Conservation (phyloP, 257 asterid genomes). For the Cinchona pubescens region DNA sequence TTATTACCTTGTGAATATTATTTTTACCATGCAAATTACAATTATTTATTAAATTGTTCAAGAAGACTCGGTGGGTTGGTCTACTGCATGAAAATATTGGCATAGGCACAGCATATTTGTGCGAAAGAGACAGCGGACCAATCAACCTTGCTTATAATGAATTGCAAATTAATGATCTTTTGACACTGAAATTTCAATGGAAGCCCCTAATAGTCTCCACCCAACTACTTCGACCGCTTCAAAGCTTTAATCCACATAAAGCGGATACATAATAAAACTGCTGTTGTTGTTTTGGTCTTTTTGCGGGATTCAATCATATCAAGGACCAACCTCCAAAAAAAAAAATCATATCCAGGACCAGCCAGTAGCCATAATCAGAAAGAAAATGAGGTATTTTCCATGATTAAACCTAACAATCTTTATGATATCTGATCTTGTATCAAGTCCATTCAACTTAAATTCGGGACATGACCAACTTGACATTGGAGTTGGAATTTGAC, state of each 20-base stretch:
- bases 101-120: neutral
- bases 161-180: neutral
- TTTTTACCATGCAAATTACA: neutral
- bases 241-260: neutral
- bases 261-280: neutral
- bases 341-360: neutral
- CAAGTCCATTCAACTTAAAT: too few relatives aligned
- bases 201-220: neutral
- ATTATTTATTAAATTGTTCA: neutral
- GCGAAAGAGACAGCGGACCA: neutral
- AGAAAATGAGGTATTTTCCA: neutral
- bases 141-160: neutral
- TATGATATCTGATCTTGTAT: too few relatives aligned
- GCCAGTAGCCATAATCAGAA: neutral
- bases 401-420: neutral
- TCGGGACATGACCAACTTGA: neutral
- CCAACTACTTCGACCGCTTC: neutral
- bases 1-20: neutral
- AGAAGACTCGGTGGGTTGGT: too few relatives aligned
- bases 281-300: neutral
- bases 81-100: neutral
- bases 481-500: neutral
- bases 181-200: neutral
- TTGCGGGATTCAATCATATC: neutral
- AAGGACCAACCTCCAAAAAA: too few relatives aligned